A percentile compares a stretch with the other conserved stretches of the same genome.
phyloP scores from a whole-genome alignment of 2,329 filamentous ascomycete species.

The Huntiella omanensis region DNA sequence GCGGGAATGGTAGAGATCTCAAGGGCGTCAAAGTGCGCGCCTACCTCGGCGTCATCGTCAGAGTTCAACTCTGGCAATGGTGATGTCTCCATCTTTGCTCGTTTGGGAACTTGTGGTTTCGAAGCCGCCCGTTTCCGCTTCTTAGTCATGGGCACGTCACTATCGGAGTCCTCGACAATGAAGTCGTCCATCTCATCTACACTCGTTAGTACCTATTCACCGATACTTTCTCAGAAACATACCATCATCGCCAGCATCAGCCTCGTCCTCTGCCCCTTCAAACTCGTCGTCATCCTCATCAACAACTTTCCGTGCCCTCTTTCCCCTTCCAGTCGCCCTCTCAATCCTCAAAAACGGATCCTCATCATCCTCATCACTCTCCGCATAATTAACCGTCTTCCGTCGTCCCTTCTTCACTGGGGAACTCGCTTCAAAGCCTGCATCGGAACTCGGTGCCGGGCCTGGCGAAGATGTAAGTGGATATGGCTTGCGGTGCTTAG shows the following conservation, averaged over 20 bases:
- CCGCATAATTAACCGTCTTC: slow-evolving; percentile 41
- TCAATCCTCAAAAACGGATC: slow-evolving; percentile 22
- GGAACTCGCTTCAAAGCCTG: slow-evolving; percentile 13
- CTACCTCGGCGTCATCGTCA: slow-evolving; percentile 26
- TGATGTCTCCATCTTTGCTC: slow-evolving; percentile 21
- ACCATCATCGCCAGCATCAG: slow-evolving; percentile 43
- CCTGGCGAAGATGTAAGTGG: slow-evolving; percentile 46
- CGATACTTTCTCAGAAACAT: slow-evolving; percentile 7
- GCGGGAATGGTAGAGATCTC: slow-evolving; percentile 29
- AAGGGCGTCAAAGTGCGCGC: slow-evolving; percentile 24
- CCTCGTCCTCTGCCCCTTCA: slow-evolving; percentile 33
- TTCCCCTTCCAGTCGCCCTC: slow-evolving; percentile 12
- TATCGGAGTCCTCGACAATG: slow-evolving; percentile 71
- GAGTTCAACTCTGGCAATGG: slow-evolving; percentile 18
- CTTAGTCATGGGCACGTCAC: slow-evolving; percentile 47
- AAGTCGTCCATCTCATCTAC: slow-evolving; percentile 67
- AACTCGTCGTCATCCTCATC: slow-evolving; percentile 57
- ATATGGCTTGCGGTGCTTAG: slow-evolving; percentile 18
- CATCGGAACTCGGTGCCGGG: slow-evolving; percentile 53
- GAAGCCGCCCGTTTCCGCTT: slow-evolving; percentile 54
- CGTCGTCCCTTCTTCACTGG: not conserved
- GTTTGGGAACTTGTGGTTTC: slow-evolving; percentile 40
- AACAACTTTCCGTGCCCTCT: slow-evolving; percentile 34
- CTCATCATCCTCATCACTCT: slow-evolving; percentile 57
- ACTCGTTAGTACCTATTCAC: not conserved